These are phyloP conservation scores for Sordariomycetes sp. DNA, from an alignment of 2,329 filamentous ascomycete genomes.

Conservation along the genomic window DNA sequence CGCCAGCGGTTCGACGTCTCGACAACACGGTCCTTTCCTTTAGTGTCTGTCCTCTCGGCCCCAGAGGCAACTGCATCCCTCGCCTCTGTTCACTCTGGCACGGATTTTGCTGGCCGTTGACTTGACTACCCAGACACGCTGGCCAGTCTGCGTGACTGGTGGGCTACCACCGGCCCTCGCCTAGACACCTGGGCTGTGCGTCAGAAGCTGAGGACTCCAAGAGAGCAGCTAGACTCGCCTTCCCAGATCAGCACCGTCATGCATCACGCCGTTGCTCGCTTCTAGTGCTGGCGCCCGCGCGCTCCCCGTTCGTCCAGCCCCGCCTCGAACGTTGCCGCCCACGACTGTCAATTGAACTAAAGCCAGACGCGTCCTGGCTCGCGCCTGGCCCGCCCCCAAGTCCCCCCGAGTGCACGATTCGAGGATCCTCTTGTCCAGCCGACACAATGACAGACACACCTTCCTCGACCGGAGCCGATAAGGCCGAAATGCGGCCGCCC, in stretches of 20 bases:
- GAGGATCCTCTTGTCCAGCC: conserved; percentile 1
- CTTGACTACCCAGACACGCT: not conserved
- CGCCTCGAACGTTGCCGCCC: conserved; percentile 3
- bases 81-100: not conserved
- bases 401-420: conserved; percentile 8
- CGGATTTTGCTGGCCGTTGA: not conserved
- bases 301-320: conserved; percentile 25
- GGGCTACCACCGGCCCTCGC: not conserved
- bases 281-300: conserved; percentile 33
- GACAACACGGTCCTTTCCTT: not conserved
- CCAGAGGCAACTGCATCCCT: not conserved
- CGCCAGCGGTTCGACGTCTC: not conserved
- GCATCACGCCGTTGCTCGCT: conserved; percentile 29
- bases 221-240: conserved; percentile 4
- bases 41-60: not conserved
- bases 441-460: conserved; percentile 6
- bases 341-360: not conserved
- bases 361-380: not conserved
- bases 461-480: conserved; percentile 5
- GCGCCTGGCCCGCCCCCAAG: not conserved
- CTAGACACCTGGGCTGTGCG: not conserved
- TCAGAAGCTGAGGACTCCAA: not conserved
- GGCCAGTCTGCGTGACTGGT: not conserved
- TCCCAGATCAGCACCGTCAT: conserved; percentile 21
- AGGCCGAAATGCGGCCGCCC: conserved; percentile 30